These are phyloP conservation scores for Sporothrix sp. DNA, from an alignment of 2,329 filamentous ascomycete genomes.

Conservation along the genomic window DNA sequence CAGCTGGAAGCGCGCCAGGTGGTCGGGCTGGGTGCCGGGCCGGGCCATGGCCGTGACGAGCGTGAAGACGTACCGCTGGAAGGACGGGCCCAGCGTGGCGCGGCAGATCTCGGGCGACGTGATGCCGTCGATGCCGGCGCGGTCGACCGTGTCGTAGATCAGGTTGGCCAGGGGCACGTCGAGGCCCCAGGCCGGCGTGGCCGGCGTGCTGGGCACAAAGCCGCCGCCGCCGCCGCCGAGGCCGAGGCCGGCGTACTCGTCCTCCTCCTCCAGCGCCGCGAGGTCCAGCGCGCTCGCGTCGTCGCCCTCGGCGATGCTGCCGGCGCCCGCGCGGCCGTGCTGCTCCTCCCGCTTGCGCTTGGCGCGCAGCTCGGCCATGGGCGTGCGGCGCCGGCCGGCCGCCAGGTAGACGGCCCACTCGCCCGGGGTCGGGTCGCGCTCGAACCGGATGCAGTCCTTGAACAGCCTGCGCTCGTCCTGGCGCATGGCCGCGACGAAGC, in stretches of 20 bases:
- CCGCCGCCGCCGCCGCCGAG: background rate
- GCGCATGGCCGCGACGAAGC: slow-evolving; percentile 48
- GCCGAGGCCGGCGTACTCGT: slow-evolving; percentile 2
- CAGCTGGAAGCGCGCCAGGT: slow-evolving; percentile 32
- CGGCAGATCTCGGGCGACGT: slow-evolving; percentile 29
- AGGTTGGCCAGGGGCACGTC: slow-evolving; percentile 28
- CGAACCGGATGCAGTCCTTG: slow-evolving; percentile 52
- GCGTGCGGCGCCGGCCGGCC: slow-evolving; percentile 32
- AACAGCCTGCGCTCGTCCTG: slow-evolving; percentile 40
- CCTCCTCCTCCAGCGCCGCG: slow-evolving; percentile 7
- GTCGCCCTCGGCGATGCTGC: slow-evolving; percentile 13
- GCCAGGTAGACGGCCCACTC: slow-evolving; percentile 48
- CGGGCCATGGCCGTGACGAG: slow-evolving; percentile 25
- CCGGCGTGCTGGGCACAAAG: background rate
- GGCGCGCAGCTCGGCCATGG: slow-evolving; percentile 15
- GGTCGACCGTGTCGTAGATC: slow-evolving; percentile 27
- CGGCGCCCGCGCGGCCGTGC: background rate
- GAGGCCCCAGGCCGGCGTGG: slow-evolving; percentile 22
- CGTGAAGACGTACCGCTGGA: slow-evolving; percentile 28
- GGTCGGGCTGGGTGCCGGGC: slow-evolving; percentile 29
- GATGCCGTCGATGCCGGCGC: slow-evolving; percentile 25
- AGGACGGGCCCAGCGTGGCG: slow-evolving; percentile 27
- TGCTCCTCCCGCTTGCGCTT: slow-evolving; percentile 7
- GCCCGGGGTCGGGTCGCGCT: slow-evolving; percentile 43
- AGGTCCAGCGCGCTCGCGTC: slow-evolving; percentile 11